These are phyloP conservation scores for Geotrichum cucujoidarum DNA, from an alignment of 1,139 yeast genomes.

Conservation along the genomic window DNA sequence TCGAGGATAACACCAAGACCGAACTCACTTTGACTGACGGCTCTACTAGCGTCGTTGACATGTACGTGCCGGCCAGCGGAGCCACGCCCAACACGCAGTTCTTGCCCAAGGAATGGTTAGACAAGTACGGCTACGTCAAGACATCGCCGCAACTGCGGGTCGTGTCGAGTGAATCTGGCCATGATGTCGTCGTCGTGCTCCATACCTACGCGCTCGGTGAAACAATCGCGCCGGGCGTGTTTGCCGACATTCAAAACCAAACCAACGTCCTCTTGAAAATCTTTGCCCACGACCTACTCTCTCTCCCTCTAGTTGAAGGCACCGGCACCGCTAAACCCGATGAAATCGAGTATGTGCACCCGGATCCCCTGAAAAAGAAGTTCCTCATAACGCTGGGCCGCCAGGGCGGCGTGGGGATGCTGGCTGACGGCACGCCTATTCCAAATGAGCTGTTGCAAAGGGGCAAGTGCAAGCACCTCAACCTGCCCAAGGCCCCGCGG, in stretches of 20 bases:
- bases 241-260: neutral
- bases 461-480: too few species aligned
- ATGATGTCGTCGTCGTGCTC: neutral
- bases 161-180: too few species aligned
- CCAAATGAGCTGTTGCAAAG: too few species aligned
- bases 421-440: too few species aligned
- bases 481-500: too few species aligned
- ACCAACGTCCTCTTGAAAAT: neutral
- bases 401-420: constrained; percentile 11
- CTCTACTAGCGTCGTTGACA: constrained; percentile 1
- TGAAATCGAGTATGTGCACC: neutral
- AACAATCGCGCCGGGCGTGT: neutral
- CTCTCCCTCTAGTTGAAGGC: neutral
- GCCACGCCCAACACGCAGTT: constrained; percentile 13
- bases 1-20: neutral
- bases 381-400: constrained; percentile 12
- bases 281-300: neutral
- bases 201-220: constrained; percentile 3
- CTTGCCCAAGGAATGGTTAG: neutral
- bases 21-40: constrained; percentile 8
- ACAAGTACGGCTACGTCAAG: constrained; percentile 1
- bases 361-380: neutral
- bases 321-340: too few species aligned
- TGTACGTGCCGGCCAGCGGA: constrained; percentile 12
- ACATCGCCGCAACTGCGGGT: constrained; percentile 3